Conservation (phyloP, 108 stramenopile species). For the Nitzschia inconspicua region DNA sequence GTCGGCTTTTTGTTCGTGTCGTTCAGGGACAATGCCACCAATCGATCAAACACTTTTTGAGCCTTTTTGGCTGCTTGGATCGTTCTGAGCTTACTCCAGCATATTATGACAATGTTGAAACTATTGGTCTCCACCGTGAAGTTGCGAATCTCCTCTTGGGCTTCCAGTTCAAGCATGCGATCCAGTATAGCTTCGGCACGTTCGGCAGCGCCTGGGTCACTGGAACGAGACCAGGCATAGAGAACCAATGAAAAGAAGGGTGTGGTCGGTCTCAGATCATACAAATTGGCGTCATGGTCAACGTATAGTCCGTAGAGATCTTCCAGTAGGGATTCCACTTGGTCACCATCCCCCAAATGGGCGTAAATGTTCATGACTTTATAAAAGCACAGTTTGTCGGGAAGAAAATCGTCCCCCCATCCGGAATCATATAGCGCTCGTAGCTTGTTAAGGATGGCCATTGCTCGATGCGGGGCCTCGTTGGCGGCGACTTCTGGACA, state of each 20-base stretch:
- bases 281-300: constrained; percentile 11
- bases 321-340: constrained; percentile 27
- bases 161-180: constrained; percentile 28
- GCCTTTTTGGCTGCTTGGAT: constrained; percentile 19
- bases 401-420: constrained; percentile 28
- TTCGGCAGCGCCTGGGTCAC: constrained; percentile 29
- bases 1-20: constrained; percentile 18
- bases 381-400: constrained; percentile 21
- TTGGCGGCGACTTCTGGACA: constrained; percentile 4
- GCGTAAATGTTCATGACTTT: constrained; percentile 29
- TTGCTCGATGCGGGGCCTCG: constrained; percentile 26
- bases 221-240: constrained; percentile 40
- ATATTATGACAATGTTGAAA: constrained; percentile 39
- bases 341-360: constrained; percentile 31
- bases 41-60: constrained; percentile 21
- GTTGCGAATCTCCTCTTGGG: constrained; percentile 12
- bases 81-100: constrained; percentile 18
- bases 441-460: constrained; percentile 22
- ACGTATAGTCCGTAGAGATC: constrained; percentile 30
- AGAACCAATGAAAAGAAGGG: constrained; percentile 30
- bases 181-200: constrained; percentile 21
- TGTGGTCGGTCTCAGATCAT: constrained; percentile 8
- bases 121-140: constrained; percentile 12
- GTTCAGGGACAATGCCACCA: constrained; percentile 2
- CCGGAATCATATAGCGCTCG: constrained; percentile 18